Conservation (phyloP, 2,329 filamentous ascomycete species). For the Cercospora sojina region DNA sequence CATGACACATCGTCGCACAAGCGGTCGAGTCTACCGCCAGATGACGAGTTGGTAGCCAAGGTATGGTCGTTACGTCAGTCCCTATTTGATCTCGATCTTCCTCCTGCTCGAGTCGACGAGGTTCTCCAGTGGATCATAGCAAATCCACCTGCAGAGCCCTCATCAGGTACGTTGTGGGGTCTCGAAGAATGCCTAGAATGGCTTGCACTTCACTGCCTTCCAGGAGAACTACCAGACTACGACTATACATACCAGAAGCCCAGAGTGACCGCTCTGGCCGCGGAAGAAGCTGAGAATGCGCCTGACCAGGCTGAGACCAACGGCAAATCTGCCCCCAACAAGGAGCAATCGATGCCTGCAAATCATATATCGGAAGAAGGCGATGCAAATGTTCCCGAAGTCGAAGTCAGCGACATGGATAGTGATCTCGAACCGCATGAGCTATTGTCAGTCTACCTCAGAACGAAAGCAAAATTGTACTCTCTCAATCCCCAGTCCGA, state of each 20-base stretch:
- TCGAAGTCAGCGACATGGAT: slow-evolving; percentile 50
- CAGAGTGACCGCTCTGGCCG: slow-evolving; percentile 15
- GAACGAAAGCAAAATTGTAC: slow-evolving; percentile 61
- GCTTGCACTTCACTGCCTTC: slow-evolving; percentile 73
- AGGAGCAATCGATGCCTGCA: neutral
- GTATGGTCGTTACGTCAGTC: slow-evolving; percentile 82
- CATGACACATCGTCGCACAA: slow-evolving; percentile 42
- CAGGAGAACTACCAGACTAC: slow-evolving; percentile 36
- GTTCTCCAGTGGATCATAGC: slow-evolving; percentile 60
- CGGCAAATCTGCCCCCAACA: neutral
- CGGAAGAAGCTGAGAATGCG: slow-evolving; percentile 11
- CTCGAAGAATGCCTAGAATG: slow-evolving; percentile 86
- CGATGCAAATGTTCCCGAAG: neutral
- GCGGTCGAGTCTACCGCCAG: slow-evolving; percentile 54
- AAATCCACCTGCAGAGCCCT: slow-evolving; percentile 54
- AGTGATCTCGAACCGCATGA: slow-evolving; percentile 53
- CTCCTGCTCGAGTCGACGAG: slow-evolving; percentile 60
- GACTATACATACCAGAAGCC: slow-evolving; percentile 32
- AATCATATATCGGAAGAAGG: neutral
- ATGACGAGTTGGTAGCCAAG: slow-evolving; percentile 75
- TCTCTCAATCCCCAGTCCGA: slow-evolving; percentile 43
- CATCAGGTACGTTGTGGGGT: slow-evolving; percentile 64
- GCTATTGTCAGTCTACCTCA: slow-evolving; percentile 70
- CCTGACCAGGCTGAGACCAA: slow-evolving; percentile 13
- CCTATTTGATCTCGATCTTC: slow-evolving; percentile 68